Evolutionary conservation across 2,329 filamentous ascomycete genomes (phyloP).

Genomic region (Trichoderma sp.): DNA sequence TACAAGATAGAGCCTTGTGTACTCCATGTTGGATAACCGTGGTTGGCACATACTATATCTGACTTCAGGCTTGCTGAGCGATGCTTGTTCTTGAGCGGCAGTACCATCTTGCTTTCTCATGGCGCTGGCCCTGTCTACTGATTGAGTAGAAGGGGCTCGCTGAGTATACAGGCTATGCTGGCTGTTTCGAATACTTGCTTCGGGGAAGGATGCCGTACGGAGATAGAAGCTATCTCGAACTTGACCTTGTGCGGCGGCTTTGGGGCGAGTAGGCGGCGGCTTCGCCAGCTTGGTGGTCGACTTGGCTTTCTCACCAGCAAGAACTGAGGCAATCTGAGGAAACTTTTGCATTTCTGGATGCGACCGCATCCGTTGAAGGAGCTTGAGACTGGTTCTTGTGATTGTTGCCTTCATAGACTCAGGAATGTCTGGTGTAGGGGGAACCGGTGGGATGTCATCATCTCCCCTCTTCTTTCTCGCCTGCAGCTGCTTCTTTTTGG

Average conservation of each 20-base stretch:
- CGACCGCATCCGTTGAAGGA: constrained; percentile 31
- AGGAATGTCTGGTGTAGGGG: constrained; percentile 35
- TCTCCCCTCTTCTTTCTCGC: constrained; percentile 17
- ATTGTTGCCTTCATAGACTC: constrained; percentile 28
- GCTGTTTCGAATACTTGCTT: not conserved
- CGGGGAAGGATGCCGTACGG: constrained; percentile 1
- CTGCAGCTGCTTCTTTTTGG: not conserved
- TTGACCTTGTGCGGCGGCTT: not conserved
- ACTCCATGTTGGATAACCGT: constrained; percentile 42
- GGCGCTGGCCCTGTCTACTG: not conserved
- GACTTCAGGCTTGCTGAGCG: not conserved
- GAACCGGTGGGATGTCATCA: constrained; percentile 26
- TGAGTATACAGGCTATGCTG: not conserved
- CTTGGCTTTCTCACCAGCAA: constrained; percentile 8
- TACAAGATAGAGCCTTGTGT: constrained; percentile 36
- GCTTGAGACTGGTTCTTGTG: constrained; percentile 30
- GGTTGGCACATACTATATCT: constrained; percentile 27
- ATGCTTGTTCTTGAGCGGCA: not conserved
- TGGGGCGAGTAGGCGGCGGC: not conserved
- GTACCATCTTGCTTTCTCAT: not conserved
- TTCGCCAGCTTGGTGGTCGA: constrained; percentile 2
- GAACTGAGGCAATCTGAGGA: not conserved
- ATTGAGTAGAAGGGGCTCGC: not conserved
- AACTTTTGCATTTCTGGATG: constrained; percentile 22
- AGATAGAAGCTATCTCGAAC: constrained; percentile 9